phyloP scores from a whole-genome alignment of 345 rosid genomes.

The Triadica sebifera region DNA sequence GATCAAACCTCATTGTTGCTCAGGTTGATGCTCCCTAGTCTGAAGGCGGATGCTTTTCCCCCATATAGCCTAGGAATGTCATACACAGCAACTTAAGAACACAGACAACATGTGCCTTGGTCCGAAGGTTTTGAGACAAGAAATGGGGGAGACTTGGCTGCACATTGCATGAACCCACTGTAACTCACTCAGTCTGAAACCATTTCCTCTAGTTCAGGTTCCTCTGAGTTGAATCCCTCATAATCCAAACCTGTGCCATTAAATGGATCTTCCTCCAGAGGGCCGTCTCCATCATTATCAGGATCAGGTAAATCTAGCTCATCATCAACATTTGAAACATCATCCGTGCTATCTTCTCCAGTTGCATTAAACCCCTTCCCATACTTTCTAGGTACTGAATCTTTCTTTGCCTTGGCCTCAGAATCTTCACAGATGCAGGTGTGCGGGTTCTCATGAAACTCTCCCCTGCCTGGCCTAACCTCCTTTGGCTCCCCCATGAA shows the following conservation, averaged over 20 bases:
- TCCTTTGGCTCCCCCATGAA: slow-evolving; percentile 98
- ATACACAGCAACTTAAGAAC: not conserved
- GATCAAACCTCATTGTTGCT: not conserved
- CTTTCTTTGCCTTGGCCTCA: slow-evolving; percentile 41
- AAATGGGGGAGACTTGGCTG: not conserved
- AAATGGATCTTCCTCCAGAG: slow-evolving; percentile 37
- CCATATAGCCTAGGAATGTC: not conserved
- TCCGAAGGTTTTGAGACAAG: not conserved
- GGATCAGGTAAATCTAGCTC: slow-evolving; percentile 62
- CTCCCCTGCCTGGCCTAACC: slow-evolving; percentile 92
- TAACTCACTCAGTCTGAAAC: slow-evolving; percentile 57
- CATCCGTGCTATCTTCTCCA: slow-evolving; percentile 35
- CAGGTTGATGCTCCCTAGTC: not conserved
- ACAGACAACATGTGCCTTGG: not conserved
- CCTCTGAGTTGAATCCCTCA: slow-evolving; percentile 52
- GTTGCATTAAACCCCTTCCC: slow-evolving; percentile 42
- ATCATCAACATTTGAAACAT: slow-evolving; percentile 47
- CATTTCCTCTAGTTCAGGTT: slow-evolving; percentile 78
- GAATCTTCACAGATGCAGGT: slow-evolving; percentile 80
- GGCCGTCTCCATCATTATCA: slow-evolving; percentile 57
- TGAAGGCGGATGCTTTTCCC: not conserved
- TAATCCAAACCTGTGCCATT: slow-evolving; percentile 58
- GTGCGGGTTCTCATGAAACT: slow-evolving; percentile 95
- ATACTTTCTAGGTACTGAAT: slow-evolving; percentile 39
- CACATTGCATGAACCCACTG: not conserved